Evolutionary conservation across 352 stramenopile species (phyloP), one percentile per base, ranked within the genome.

Genomic region (Phytopythium sindhum): DNA sequence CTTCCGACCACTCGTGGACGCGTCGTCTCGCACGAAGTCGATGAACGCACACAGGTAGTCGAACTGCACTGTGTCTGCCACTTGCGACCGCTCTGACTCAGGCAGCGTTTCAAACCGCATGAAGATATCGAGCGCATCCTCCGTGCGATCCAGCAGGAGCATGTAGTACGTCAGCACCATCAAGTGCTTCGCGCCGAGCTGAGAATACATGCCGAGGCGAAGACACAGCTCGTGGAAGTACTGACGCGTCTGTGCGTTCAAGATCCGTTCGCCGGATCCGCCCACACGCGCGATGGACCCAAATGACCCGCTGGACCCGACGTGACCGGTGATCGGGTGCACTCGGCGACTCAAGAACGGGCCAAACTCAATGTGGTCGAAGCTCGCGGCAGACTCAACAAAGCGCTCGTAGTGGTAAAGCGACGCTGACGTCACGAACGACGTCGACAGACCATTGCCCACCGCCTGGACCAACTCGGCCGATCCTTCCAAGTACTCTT

Each of bases 31-130:
- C 45, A 83, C 84, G 54, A 88, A 83, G 52, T 90, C 79, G 35
- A 92, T 66, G 66, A 86, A 92, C 28, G 75, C 69, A 48, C 58
- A 51, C 37, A 92, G 76, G 53, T 90, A 92, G 35, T 86, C 79
- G 39, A 75, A 88, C 28, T 77, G 73, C 29, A 91, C 57, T 26
- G 64, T 74, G 47, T 50, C 41, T n/a, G 73, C 64, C 51, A 73
- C 52, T 17, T 23, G 61, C 24, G 28, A 53, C 19, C 35, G 54
- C 14, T n/a, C n/a, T 23, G 37, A n/a, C 15, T 23, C 23, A 10
- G 52, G 23, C 14, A 68, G 26, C 12, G 11, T 42, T 12, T 74
- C 52, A 12, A 83, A 44, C 7, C 62, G 72, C 37, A 48, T 52
- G 52, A 88, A 81, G 47, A 76, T 65, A 4, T 71, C 60, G 2